A percentile compares a stretch with the other conserved stretches of the same genome.
phyloP scores from a whole-genome alignment of 495 filamentous ascomycete species.

The Hypoxylon perforatum region DNA sequence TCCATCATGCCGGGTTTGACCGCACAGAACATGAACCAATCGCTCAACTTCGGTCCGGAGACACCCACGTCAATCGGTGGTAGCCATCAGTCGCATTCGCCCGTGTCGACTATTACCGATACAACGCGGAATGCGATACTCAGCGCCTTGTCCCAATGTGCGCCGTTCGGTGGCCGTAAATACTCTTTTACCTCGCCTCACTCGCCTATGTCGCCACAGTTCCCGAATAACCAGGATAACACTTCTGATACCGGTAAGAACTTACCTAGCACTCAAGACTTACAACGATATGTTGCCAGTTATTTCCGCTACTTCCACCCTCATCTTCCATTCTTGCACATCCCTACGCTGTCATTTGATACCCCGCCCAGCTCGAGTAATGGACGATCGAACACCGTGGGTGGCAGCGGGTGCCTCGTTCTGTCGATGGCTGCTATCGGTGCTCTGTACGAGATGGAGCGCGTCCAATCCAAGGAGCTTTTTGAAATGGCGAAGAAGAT shows the following conservation, averaged over 20 bases:
- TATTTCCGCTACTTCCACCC: conserved; percentile 97
- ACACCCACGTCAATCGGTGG: conserved; percentile 75
- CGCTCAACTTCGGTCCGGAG: conserved; percentile 73
- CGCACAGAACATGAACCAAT: conserved; percentile 65
- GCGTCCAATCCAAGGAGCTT: conserved; percentile 80
- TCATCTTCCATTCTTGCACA: conserved; percentile 91
- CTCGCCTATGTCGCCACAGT: conserved; percentile 70
- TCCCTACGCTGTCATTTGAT: conserved; percentile 93
- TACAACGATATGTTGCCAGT: conserved; percentile 90
- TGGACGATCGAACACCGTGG: conserved; percentile 72
- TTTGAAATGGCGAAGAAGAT: conserved; percentile 95
- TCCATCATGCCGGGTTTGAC: conserved; percentile 61
- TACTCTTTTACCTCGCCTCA: conserved; percentile 77
- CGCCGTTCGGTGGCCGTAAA: conserved; percentile 78
- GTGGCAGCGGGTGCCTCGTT: conserved; percentile 89
- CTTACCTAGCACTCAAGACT: conserved; percentile 88
- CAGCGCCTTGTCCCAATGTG: conserved; percentile 80
- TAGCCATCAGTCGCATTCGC: conserved; percentile 66
- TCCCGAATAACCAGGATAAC: conserved; percentile 60
- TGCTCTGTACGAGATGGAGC: conserved; percentile 91
- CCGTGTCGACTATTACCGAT: conserved; percentile 84
- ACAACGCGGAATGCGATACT: conserved; percentile 89
- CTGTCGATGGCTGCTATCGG: conserved; percentile 97
- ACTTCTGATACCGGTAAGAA: conserved; percentile 59
- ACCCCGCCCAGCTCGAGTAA: conserved; percentile 72